Evolutionary conservation across 2,329 filamentous ascomycete genomes (phyloP), one percentile per base, ranked within the genome.

Genomic region (Macroventuria anomochaeta): DNA sequence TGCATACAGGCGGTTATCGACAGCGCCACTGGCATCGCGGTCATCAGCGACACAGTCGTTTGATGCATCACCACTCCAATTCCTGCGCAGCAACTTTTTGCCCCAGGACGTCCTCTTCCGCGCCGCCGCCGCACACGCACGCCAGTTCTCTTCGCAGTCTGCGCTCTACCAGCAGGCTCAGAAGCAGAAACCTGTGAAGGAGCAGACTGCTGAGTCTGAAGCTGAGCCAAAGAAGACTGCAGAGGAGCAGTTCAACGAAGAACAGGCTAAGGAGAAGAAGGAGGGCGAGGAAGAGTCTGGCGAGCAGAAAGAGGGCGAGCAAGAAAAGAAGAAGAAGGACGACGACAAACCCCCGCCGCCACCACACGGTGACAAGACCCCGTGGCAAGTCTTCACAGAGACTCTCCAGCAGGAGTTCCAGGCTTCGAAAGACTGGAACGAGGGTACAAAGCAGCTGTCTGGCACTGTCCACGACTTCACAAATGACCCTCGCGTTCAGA

Each of bases 381-480:
- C 95, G 47, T 97, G 95, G 93, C 91, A 97, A 75, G 95, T 99
- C 26, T 99, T 99, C 80, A 91, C 91, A 70, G 95, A 99, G 72
- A 99, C 95, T n/a, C 85, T 99, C 77, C 86, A 91, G 75, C 84
- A 83, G 52, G 95, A 99, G 77, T 96, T 99, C 79, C 92, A 97
- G 76, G 90, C 91, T 46, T 97, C 93, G 13, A 96, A 97, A 73
- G 95, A 99, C 75, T 99, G 95, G 95, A 96, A 99, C 71, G 95
- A 99, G 72, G 96, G 91, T 36, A 99, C 93, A 34, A 97, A 99
- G 80, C 91, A 95, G 62, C 84, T 99, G 34, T 90, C 91, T 15
- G 91, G 90, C 41, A 90, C 89, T 5, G 91, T 93, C 15, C 89
- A 96, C 71, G 88, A 97, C 68, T 95, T 99, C 71, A 88, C 88